phyloP scores from a whole-genome alignment of 2,329 filamentous ascomycete genomes.

The Hymenoscyphus scutula region DNA sequence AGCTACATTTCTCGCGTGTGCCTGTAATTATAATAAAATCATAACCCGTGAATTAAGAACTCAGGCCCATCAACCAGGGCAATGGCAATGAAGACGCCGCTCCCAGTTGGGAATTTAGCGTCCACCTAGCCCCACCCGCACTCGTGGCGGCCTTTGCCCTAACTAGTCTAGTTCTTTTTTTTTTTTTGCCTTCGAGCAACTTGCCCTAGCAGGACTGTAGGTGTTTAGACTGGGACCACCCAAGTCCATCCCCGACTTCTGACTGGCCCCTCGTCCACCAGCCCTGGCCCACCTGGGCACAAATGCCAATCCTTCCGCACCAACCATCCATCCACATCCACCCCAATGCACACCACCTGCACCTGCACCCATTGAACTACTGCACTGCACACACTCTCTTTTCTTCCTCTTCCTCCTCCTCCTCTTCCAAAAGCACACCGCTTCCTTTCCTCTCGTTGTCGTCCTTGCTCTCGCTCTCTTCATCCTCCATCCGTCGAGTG shows the following conservation, averaged over 20 bases:
- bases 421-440: conserved; percentile 21
- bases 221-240: not conserved
- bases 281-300: not conserved
- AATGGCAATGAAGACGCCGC: too few relatives aligned
- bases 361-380: conserved; percentile 14
- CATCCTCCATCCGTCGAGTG: conserved; percentile 17
- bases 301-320: conserved; percentile 14
- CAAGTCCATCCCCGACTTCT: not conserved
- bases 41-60: too few relatives aligned
- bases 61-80: too few relatives aligned
- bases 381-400: conserved; percentile 5
- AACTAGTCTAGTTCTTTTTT: too few relatives aligned
- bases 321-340: conserved; percentile 21
- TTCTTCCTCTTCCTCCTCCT: conserved; percentile 4
- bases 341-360: too few relatives aligned
- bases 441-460: conserved; percentile 22
- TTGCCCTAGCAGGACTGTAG: too few relatives aligned
- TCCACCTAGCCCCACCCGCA: too few relatives aligned
- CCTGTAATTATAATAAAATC: too few relatives aligned
- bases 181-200: too few relatives aligned
- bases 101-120: too few relatives aligned
- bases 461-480: conserved; percentile 19
- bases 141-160: too few relatives aligned
- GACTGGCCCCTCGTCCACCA: conserved; percentile 5
- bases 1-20: too few relatives aligned